Conservation (phyloP, 73 alveolate species). For the Tetrahymena thermophila region DNA sequence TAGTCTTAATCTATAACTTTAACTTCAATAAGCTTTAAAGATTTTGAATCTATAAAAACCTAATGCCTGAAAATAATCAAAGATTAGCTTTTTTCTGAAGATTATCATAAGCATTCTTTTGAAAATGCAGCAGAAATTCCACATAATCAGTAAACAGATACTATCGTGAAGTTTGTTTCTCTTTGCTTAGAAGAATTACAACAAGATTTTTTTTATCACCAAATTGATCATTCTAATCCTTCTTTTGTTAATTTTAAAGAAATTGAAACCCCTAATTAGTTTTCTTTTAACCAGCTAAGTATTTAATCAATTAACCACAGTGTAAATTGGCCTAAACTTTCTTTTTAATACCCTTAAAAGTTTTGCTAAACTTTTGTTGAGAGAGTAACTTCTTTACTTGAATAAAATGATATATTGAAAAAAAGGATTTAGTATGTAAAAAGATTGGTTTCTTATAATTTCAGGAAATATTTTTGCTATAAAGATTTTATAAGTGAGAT, state of each 20-base stretch:
- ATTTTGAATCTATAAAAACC: background rate
- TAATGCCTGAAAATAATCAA: background rate
- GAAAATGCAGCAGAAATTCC: background rate
- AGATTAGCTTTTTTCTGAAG: background rate
- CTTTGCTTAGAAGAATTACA: background rate
- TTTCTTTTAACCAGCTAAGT: background rate
- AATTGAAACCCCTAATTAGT: background rate
- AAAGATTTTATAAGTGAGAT: background rate
- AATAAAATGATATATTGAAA: background rate
- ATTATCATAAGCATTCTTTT: background rate
- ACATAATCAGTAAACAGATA: background rate
- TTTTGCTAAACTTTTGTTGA: background rate
- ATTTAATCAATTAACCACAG: background rate
- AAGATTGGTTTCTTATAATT: background rate
- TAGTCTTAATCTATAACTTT: background rate
- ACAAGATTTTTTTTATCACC: background rate
- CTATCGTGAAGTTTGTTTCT: background rate
- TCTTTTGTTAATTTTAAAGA: background rate
- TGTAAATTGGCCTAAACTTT: background rate
- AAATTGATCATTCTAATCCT: background rate
- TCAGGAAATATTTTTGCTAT: background rate
- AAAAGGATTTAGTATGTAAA: background rate
- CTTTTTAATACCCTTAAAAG: background rate
- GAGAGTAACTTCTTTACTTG: background rate
- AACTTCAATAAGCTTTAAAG: background rate